Percentiles rank a stretch among this genome's conserved stretches.
These are phyloP conservation scores for Arthrobotrys pseudoclavata DNA, from an alignment of 2,329 filamentous ascomycete genomes.

Conservation along the genomic window DNA sequence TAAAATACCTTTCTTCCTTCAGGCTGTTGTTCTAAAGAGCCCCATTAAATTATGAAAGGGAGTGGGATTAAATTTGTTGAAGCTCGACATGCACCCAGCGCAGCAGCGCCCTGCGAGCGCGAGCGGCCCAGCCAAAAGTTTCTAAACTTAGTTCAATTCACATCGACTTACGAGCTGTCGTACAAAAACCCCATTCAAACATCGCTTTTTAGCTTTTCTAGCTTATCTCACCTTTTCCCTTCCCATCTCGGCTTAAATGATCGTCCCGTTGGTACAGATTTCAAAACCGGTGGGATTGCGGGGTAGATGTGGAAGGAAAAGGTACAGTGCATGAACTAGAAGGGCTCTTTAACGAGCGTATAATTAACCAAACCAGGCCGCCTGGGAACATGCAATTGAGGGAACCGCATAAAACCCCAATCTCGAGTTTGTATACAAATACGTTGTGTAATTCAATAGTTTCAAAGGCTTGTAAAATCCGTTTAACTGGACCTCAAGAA, in stretches of 20 bases:
- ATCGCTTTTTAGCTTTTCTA: neutral
- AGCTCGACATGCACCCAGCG: too few relatives aligned
- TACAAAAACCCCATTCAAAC: neutral
- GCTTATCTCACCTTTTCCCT: constrained; percentile 6
- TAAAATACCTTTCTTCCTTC: too few relatives aligned
- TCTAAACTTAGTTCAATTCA: too few relatives aligned
- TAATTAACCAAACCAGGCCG: neutral
- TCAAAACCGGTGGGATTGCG: constrained; percentile 22
- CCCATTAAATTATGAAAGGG: too few relatives aligned
- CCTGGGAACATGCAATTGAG: neutral
- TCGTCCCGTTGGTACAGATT: constrained; percentile 25
- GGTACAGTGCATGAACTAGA: neutral
- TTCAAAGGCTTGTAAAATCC: constrained; percentile 8
- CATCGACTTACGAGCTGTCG: neutral
- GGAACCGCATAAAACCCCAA: constrained; percentile 2
- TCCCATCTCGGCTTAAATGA: constrained; percentile 1
- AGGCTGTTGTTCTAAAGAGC: too few relatives aligned
- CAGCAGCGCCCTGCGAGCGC: too few relatives aligned
- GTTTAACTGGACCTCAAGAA: neutral
- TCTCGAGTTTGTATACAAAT: neutral
- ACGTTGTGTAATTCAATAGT: constrained; percentile 6
- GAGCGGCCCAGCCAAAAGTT: too few relatives aligned
- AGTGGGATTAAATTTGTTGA: too few relatives aligned
- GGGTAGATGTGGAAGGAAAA: constrained; percentile 21
- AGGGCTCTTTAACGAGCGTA: neutral